Percentiles rank a stretch among this genome's conserved stretches.
These are phyloP conservation scores for Quercus robur DNA, from an alignment of 306 rosid genomes.

Conservation along the genomic window DNA sequence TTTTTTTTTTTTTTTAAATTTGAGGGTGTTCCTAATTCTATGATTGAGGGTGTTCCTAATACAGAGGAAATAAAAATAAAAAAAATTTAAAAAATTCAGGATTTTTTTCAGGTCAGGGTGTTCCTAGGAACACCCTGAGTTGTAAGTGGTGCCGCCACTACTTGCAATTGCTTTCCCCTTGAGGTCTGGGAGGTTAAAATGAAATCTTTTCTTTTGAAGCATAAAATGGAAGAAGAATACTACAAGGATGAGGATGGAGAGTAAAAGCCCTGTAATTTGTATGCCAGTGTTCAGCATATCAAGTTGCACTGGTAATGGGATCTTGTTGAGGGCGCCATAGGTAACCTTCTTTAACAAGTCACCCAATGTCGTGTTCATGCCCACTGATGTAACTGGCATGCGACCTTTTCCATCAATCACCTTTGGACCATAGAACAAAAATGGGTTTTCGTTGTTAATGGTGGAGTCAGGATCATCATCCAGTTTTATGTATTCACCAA, in stretches of 20 bases:
- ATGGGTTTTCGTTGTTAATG: too few species aligned
- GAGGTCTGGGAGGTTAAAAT: background rate
- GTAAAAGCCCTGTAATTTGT: background rate
- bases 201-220: background rate
- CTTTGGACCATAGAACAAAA: constrained; percentile 16
- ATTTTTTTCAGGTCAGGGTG: too few species aligned
- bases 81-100: too few species aligned
- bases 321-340: background rate
- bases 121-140: too few species aligned
- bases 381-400: constrained; percentile 24
- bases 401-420: constrained; percentile 17
- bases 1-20: too few species aligned
- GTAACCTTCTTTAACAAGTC: background rate
- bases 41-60: too few species aligned
- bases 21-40: too few species aligned
- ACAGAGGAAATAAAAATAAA: too few species aligned
- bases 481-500: background rate
- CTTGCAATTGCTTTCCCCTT: constrained; percentile 3
- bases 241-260: background rate
- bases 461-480: background rate
- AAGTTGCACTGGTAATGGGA: constrained; percentile 7
- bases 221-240: background rate
- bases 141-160: too few species aligned
- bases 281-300: background rate
- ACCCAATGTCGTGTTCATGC: background rate